Base-by-base conservation (phyloP, 305 asterid genomes). In the Ilex paraguariensis region DNA sequence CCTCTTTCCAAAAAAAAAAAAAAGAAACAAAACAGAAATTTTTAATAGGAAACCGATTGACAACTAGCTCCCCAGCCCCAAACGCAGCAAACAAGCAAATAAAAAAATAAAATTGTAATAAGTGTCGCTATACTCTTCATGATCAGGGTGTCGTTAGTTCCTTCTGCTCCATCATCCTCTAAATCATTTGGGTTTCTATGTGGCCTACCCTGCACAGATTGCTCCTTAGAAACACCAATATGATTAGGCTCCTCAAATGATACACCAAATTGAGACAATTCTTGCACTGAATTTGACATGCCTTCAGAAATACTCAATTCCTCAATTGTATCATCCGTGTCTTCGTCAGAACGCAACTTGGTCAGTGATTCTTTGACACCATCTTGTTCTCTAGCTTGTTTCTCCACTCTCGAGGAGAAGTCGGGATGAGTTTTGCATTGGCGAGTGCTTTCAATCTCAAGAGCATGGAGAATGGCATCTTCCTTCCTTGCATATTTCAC, bases 391-490 rank as follows among this genome's bases (percentile, higher is more conserved):
- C 55, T 66, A 42, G 56, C 69, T 61, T 60, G 66, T 30, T 67
- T 31, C 28, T 66, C 68, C 61, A 58, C 71, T 61, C 61, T 58
- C 6, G 71, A 17, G 52, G 70, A 46, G 39, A 58, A 61, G 56
- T 62, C 62, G 5, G 65, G 63, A 51, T 53, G 73, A 72, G 71
- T 78, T 70, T 76, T 77, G 14, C 72, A 87, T 15, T 85, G 78
- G 67, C 65, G 80, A 73, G 89, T 81, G 50, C 71, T 81, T 83
- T 90, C 95, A 55, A 90, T 74, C 82, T 82, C 83, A 49, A 90
- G 96, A 28, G 97, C 97, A 11, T 86, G 93, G 61, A 90, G 81
- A 64, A 90, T 90, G 71, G 97, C 97, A 67, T 86, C 87, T 67
- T 90, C 96, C 77, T 93, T 81, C 44, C 89, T 79, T 62, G 97